A percentile compares a stretch with the other conserved stretches of the same genome.
Evolutionary conservation across 768 basidiomycete species (phyloP).

Genomic region (Ramaria sp.): DNA sequence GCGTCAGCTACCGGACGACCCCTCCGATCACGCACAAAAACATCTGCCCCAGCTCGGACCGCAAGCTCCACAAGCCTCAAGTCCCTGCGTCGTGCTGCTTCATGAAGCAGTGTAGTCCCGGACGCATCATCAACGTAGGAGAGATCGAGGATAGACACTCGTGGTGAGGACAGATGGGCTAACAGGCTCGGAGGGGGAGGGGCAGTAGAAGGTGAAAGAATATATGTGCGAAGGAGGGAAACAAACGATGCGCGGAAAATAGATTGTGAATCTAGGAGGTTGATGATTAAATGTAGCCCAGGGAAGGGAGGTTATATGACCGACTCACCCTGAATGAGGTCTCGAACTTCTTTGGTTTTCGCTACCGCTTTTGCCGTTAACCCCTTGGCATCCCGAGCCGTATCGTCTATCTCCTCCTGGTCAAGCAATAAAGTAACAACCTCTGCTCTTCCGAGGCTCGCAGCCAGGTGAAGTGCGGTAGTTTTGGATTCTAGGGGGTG

Average conservation of each 20-base stretch:
- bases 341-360: constrained; percentile 49
- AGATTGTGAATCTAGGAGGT: constrained; percentile 54
- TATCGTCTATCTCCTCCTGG: constrained; percentile 75
- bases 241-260: constrained; percentile 67
- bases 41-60: constrained; percentile 77
- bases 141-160: constrained; percentile 62
- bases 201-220: constrained; percentile 39
- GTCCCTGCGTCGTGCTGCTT: constrained; percentile 75
- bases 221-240: constrained; percentile 61
- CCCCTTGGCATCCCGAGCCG: constrained; percentile 53
- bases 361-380: constrained; percentile 65
- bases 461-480: constrained; percentile 66
- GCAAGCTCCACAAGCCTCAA: constrained; percentile 74
- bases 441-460: constrained; percentile 60
- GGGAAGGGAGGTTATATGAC: not conserved
- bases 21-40: constrained; percentile 70
- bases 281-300: not conserved
- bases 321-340: constrained; percentile 54
- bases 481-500: constrained; percentile 63
- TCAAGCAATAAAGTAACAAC: constrained; percentile 68
- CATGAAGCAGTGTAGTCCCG: constrained; percentile 74
- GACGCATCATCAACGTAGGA: constrained; percentile 70
- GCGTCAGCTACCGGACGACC: constrained; percentile 61
- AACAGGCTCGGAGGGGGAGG: constrained; percentile 30
- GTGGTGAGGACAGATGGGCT: constrained; percentile 54